Evolutionary conservation across 1,284 basidiomycete species (phyloP).

Genomic region (Xerocomus cyaneibrunnescens): DNA sequence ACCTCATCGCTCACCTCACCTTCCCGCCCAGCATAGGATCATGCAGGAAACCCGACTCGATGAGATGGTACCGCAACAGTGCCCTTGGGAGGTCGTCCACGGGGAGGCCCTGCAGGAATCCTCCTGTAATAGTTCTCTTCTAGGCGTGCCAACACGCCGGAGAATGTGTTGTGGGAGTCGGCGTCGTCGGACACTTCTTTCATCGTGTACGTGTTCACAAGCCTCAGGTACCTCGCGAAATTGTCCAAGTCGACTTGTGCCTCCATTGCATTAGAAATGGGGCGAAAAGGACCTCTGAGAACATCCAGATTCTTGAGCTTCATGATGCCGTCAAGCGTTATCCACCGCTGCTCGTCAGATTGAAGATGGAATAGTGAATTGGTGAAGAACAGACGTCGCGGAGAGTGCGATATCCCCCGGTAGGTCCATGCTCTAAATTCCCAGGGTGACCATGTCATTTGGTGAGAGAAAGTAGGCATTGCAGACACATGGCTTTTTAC

Average conservation of each 20-base stretch:
- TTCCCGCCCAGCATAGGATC: background rate
- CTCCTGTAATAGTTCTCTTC: background rate
- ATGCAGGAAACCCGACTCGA: background rate
- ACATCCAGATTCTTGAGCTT: background rate
- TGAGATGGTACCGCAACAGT: background rate
- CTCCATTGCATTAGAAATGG: background rate
- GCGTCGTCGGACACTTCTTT: background rate
- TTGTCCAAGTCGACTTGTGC: background rate
- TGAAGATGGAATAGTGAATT: conserved; percentile 9
- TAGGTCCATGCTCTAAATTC: conserved; percentile 16
- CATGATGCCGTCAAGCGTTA: background rate
- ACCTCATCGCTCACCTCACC: background rate
- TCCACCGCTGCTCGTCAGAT: background rate
- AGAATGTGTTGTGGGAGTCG: background rate
- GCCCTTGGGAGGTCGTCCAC: background rate
- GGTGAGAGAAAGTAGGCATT: conserved; percentile 13
- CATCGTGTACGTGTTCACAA: background rate
- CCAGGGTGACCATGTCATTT: conserved; percentile 13
- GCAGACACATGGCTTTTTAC: conserved; percentile 7
- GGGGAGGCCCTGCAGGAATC: background rate
- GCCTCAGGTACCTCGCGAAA: background rate
- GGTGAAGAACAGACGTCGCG: conserved; percentile 23
- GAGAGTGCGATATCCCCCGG: conserved; percentile 21
- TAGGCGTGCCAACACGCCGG: background rate
- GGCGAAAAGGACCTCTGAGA: conserved; percentile 12